Evolutionary conservation across 805 yeast species (phyloP), one percentile per base, ranked within the genome.

Genomic region (Nakazawaea sp.): DNA sequence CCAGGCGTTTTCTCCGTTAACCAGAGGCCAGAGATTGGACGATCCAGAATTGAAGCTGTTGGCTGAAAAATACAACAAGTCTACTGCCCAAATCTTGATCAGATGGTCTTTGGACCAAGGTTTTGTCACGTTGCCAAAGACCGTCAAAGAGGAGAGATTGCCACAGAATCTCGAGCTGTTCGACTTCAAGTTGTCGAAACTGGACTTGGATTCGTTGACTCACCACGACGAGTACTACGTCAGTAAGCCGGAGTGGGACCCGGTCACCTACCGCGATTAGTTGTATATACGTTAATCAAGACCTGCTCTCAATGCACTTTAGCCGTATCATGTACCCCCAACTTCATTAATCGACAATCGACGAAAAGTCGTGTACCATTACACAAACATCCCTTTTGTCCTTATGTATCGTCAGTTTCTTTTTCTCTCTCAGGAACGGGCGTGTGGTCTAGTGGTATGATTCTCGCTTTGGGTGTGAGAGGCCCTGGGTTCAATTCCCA

Each of bases 101-200:
- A 70, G 79, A 44, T 83, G 90, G 90, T 72, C 82, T 1, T 61
- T 72, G 33, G 69, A 72, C 43, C 75, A 78, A 48, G 87, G 86
- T 2, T 71, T 69, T 44, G 64, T 81, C 26, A 47, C 45, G 4
- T 42, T 56, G n/a, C 59, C 59, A 54, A 66, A 56, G 62, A 64
- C 57, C 50, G 52, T 40, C 20, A 46, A 47, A 6, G 46, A 38
- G 15, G 34, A 45, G 5, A 59, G 79, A 45, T 49, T 72, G 42
- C 47, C 50, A 28, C 50, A 62, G 18, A 75, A 75, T 48, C 53
- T 70, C 28, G 59, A 59, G 29, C 59, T 61, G 8, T 64, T 63
- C 33, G 67, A 62, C 39, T 55, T 68, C 35, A 64, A 66, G 42
- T 54, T 70, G 45, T 58, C 62, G 30, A 49, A 53, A 9, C 64